Evolutionary conservation across 257 asterid species (phyloP), one percentile per base, ranked within the genome.

Genomic region (Echites panduratus): DNA sequence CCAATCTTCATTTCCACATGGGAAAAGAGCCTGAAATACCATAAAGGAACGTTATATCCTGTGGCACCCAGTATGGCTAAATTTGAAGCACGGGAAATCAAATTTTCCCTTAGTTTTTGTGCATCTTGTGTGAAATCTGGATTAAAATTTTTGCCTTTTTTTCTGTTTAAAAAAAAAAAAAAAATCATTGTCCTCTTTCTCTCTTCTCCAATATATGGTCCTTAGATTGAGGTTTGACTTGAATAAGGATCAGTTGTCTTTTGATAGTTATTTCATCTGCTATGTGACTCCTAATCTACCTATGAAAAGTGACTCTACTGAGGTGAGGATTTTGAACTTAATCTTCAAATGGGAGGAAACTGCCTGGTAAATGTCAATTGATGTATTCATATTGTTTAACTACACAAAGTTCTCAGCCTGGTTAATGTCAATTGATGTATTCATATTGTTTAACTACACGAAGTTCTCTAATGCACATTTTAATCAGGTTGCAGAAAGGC

Each of bases 401-500:
- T n/a, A n/a, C n/a, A n/a, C n/a, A n/a, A n/a, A n/a, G n/a, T n/a
- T n/a, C n/a, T n/a, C n/a, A n/a, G 32, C 53, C 11, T 19, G 58
- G 14, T 45, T 45, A 9, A 45, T 11, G 1, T 52, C 0, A 19
- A 52, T 20, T 50, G 22, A 52, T 20, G 58, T 49, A 49, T 49
- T 49, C 54, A 49, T 16, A 49, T 17, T n/a, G n/a, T n/a, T 20
- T 20, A 52, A 52, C 26, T 52, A 52, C 26, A 45, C 56, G 32
- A 29, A 45, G 52, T 66, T 65, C 26, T 24, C 69, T 14, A 9
- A 48, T 72, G 11, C 7, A 22, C 38, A 3, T 14, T 35, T 48
- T 32, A 47, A 74, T 70, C 83, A 91, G 99, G 99, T 94, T 71
- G 99, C 99, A 24, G 99, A 94, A 82, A 84, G 97, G 54, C 96